Evolutionary conservation across 2,329 filamentous ascomycete species (phyloP).

Genomic region (Polytolypa hystricis): DNA sequence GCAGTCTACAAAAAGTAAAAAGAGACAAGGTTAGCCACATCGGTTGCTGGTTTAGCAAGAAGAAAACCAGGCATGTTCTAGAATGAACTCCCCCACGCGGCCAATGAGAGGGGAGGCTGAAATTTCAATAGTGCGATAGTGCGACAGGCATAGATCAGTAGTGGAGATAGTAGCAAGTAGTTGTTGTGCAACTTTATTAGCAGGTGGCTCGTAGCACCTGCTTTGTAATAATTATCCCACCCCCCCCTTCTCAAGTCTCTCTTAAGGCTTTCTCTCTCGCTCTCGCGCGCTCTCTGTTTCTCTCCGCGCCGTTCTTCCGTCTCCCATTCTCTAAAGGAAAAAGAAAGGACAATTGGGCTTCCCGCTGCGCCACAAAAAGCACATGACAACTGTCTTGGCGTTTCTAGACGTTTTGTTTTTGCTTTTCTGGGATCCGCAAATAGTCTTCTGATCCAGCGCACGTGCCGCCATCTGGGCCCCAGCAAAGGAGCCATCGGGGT

Average conservation of each 20-base stretch:
- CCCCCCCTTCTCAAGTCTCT: background rate
- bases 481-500: too few relatives aligned
- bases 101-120: slow-evolving; percentile 9
- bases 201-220: too few relatives aligned
- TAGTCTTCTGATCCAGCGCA: slow-evolving; percentile 1
- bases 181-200: background rate
- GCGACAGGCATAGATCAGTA: slow-evolving; percentile 9
- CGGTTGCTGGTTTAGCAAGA: too few relatives aligned
- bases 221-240: background rate
- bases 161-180: slow-evolving; percentile 10
- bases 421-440: too few relatives aligned
- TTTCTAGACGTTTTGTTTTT: too few relatives aligned
- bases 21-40: slow-evolving; percentile 4
- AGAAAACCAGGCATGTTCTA: slow-evolving; percentile 18
- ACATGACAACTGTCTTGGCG: too few relatives aligned
- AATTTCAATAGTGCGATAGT: slow-evolving; percentile 12
- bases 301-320: too few relatives aligned
- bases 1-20: slow-evolving; percentile 26
- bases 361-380: too few relatives aligned
- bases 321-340: too few relatives aligned
- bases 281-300: too few relatives aligned
- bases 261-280: background rate
- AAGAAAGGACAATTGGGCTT: too few relatives aligned
- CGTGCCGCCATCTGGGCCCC: too few relatives aligned
- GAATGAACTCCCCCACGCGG: slow-evolving; percentile 19